Percentiles rank a stretch among this genome's conserved stretches.
These are phyloP conservation scores for Lasiosphaeris hirsuta DNA, from an alignment of 495 filamentous ascomycete species.

Conservation along the genomic window DNA sequence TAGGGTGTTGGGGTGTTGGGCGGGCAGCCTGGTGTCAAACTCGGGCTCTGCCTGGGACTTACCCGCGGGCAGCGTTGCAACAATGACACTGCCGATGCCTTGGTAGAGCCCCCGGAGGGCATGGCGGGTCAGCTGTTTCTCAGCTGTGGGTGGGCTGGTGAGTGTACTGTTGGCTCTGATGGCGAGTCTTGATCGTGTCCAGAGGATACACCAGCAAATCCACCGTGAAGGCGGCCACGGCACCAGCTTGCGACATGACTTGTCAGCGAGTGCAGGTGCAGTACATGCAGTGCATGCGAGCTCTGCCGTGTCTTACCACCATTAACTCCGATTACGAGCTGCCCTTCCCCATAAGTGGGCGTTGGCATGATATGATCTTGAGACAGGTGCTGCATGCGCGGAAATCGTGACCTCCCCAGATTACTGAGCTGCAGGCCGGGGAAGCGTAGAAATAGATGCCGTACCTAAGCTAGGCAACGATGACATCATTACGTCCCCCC, in stretches of 20 bases:
- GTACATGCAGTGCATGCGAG: neutral
- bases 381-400: too few relatives aligned
- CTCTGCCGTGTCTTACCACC: neutral
- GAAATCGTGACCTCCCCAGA: too few relatives aligned
- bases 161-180: conserved; percentile 70
- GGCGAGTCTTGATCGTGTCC: conserved; percentile 81
- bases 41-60: conserved; percentile 49
- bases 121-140: conserved; percentile 46
- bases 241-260: conserved; percentile 60
- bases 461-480: too few relatives aligned
- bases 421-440: too few relatives aligned
- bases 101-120: conserved; percentile 80
- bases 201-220: conserved; percentile 79
- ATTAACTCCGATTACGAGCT: neutral
- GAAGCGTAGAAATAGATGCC: too few relatives aligned
- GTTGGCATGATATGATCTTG: too few relatives aligned
- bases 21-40: too few relatives aligned
- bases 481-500: too few relatives aligned
- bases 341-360: too few relatives aligned
- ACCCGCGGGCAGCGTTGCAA: conserved; percentile 87
- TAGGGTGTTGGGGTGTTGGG: neutral
- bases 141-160: conserved; percentile 51
- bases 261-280: neutral
- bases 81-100: conserved; percentile 79
- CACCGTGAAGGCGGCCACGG: conserved; percentile 72